phyloP scores from a whole-genome alignment of 495 filamentous ascomycete genomes.

The Articulospora tetracladia region DNA sequence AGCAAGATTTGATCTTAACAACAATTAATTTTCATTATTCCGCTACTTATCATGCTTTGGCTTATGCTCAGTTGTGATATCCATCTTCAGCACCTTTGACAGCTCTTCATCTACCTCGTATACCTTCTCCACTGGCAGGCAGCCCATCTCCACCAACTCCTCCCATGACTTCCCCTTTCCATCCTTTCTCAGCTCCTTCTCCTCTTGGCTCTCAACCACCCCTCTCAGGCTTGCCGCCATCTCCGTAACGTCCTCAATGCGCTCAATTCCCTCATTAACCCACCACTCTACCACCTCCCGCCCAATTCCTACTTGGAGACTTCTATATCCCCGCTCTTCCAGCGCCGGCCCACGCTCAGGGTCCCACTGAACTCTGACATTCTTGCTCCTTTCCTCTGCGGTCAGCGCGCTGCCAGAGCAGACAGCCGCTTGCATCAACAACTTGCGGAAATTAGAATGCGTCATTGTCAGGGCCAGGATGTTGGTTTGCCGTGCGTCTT shows the following conservation, averaged over 20 bases:
- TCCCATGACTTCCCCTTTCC: conserved; percentile 14
- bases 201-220: conserved; percentile 6
- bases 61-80: too few species aligned
- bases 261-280: conserved; percentile 47
- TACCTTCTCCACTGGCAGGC: conserved; percentile 43
- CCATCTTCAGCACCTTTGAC: conserved; percentile 28
- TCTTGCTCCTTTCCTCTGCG: conserved; percentile 24
- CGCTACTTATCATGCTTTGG: too few species aligned
- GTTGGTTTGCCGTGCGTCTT: conserved; percentile 43
- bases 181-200: background rate
- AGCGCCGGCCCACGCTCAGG: conserved; percentile 47
- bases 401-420: conserved; percentile 7
- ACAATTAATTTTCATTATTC: too few species aligned
- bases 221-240: conserved; percentile 40
- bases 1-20: conserved; percentile 24
- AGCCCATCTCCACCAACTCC: conserved; percentile 33
- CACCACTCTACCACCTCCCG: conserved; percentile 36
- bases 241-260: conserved; percentile 56
- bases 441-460: conserved; percentile 36
- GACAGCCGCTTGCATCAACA: conserved; percentile 31
- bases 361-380: conserved; percentile 60
- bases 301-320: conserved; percentile 60
- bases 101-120: conserved; percentile 40
- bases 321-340: conserved; percentile 40
- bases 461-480: conserved; percentile 51